These are phyloP conservation scores for Eragrostis nindensis DNA, from an alignment of 176 grass and related monocot species.

Conservation along the genomic window DNA sequence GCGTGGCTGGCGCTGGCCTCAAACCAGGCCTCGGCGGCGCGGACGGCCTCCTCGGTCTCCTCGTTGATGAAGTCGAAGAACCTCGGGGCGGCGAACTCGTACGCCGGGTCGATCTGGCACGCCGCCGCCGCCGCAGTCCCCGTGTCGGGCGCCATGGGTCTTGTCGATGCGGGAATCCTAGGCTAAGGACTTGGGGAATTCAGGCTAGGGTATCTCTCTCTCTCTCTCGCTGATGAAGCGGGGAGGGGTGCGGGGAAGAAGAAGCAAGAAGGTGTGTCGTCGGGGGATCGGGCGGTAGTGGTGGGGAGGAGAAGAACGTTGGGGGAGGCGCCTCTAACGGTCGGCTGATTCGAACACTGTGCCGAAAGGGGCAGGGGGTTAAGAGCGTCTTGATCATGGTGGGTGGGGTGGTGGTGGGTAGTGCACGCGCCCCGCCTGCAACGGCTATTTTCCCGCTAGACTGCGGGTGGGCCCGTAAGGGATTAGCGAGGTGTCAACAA, in stretches of 20 bases:
- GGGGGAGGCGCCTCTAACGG: conserved; percentile 51
- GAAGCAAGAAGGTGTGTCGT: conserved; percentile 8
- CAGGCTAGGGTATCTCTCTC: conserved; percentile 21
- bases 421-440: conserved; percentile 7
- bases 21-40: conserved; percentile 83
- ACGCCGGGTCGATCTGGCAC: conserved; percentile 56
- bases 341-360: conserved; percentile 67
- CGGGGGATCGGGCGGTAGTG: background rate
- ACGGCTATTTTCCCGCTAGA: conserved; percentile 46
- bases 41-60: conserved; percentile 66
- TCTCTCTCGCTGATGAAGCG: background rate
- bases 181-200: background rate
- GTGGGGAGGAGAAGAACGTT: conserved; percentile 46
- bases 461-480: background rate
- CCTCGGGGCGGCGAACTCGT: conserved; percentile 86
- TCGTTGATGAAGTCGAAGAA: conserved; percentile 83
- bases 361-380: background rate
- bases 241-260: background rate
- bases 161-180: background rate
- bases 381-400: background rate
- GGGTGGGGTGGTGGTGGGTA: conserved; percentile 17
- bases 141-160: conserved; percentile 48
- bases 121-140: conserved; percentile 38
- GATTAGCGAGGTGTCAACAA: background rate
- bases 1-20: conserved; percentile 63